These are phyloP conservation scores for Epichloe baconii DNA, from an alignment of 2,329 filamentous ascomycete genomes.

Conservation along the genomic window DNA sequence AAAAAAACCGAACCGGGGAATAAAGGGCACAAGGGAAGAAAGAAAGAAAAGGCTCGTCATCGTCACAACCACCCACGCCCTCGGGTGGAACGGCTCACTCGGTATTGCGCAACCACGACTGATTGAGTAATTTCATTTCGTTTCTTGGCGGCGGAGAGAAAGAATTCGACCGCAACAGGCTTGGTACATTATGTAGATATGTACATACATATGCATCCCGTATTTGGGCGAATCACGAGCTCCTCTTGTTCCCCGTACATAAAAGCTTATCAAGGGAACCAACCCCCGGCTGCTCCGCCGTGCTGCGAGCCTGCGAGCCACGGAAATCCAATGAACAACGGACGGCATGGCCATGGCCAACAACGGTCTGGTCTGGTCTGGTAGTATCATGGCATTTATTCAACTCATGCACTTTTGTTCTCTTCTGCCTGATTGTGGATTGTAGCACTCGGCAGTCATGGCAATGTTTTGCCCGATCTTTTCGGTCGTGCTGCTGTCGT, in stretches of 20 bases:
- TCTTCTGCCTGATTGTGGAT: neutral
- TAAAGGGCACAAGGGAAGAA: neutral
- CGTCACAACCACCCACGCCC: neutral
- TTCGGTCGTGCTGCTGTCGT: neutral
- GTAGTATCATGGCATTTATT: no score
- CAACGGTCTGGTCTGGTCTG: no score
- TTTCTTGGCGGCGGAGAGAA: neutral
- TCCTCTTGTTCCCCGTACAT: neutral
- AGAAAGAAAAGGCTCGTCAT: neutral
- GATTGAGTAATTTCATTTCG: neutral
- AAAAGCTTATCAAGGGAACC: conserved; percentile 1
- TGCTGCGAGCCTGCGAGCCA: neutral
- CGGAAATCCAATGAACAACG: neutral
- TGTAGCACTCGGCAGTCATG: neutral
- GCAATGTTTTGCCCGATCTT: no score
- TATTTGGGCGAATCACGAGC: conserved; percentile 3
- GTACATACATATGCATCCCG: neutral
- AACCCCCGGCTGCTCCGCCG: neutral
- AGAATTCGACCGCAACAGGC: neutral
- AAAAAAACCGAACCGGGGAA: neutral
- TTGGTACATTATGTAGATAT: neutral
- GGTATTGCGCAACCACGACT: neutral
- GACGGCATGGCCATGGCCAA: neutral
- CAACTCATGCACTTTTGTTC: no score
- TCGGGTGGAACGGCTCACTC: neutral